Evolutionary conservation across 2,329 filamentous ascomycete genomes (phyloP).

Genomic region (Diaporthe ilicicola): DNA sequence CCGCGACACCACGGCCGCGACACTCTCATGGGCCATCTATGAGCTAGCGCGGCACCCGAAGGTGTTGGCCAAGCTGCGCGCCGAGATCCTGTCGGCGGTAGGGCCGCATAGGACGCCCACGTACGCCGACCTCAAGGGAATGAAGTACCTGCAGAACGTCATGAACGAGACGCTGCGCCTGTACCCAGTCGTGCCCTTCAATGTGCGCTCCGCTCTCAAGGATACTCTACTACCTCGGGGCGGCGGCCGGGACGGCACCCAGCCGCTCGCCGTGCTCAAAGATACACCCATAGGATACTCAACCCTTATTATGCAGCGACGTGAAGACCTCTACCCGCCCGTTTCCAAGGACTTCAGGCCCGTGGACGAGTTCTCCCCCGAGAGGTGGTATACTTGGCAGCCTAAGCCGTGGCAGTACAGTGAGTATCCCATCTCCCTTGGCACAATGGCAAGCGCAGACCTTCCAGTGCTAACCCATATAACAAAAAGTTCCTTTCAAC

Average conservation of each 20-base stretch:
- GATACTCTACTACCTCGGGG: slow-evolving; percentile 80
- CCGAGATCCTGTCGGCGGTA: slow-evolving; percentile 74
- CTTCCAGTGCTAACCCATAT: neutral
- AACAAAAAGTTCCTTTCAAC: slow-evolving; percentile 70
- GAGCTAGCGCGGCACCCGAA: slow-evolving; percentile 79
- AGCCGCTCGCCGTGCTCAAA: slow-evolving; percentile 72
- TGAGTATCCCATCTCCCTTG: neutral
- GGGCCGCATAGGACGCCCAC: slow-evolving; percentile 71
- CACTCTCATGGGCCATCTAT: slow-evolving; percentile 83
- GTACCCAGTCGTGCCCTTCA: slow-evolving; percentile 73
- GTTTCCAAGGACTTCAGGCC: slow-evolving; percentile 54
- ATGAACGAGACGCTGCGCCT: slow-evolving; percentile 39
- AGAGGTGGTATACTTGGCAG: slow-evolving; percentile 71
- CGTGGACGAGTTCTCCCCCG: slow-evolving; percentile 66
- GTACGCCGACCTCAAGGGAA: slow-evolving; percentile 66
- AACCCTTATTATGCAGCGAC: slow-evolving; percentile 77
- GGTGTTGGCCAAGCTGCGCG: slow-evolving; percentile 72
- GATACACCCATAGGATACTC: slow-evolving; percentile 73
- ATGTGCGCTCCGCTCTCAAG: slow-evolving; percentile 74
- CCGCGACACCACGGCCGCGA: slow-evolving; percentile 85
- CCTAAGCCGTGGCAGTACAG: slow-evolving; percentile 73
- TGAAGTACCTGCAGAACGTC: slow-evolving; percentile 38
- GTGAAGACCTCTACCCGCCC: slow-evolving; percentile 67
- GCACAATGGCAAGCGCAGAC: neutral
- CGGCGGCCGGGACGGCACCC: slow-evolving; percentile 68